These are phyloP conservation scores for Bruguiera sexangula DNA, from an alignment of 345 rosid genomes.

Conservation along the genomic window DNA sequence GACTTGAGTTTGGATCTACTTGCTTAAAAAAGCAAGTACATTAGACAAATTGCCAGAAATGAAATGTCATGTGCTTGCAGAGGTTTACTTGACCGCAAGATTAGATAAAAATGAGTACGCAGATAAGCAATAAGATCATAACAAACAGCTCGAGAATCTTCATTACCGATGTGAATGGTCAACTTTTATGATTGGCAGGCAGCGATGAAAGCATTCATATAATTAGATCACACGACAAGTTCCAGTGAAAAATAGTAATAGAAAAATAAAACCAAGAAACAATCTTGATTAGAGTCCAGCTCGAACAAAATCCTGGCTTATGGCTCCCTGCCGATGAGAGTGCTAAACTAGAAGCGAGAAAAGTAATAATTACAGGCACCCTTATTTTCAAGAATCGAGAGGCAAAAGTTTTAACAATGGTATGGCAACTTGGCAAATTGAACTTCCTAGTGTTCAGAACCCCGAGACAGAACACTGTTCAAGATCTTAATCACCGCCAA, in stretches of 20 bases:
- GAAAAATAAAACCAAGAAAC: constrained; percentile 5
- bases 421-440: not conserved
- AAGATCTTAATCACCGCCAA: not conserved
- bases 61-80: not conserved
- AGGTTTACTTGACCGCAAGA: constrained; percentile 1
- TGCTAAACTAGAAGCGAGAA: not conserved
- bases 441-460: not conserved
- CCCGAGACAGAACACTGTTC: not conserved
- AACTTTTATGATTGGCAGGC: not conserved
- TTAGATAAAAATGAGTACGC: not conserved
- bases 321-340: constrained; percentile 32
- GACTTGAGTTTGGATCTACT: constrained; percentile 1
- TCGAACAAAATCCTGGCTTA: constrained; percentile 27
- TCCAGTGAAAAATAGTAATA: constrained; percentile 2
- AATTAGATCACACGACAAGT: constrained; percentile 28
- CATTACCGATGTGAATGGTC: constrained; percentile 15
- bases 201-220: not conserved
- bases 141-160: constrained; percentile 13
- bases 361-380: not conserved
- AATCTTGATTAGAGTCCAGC: constrained; percentile 14
- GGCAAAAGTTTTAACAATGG: not conserved
- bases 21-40: constrained; percentile 5
- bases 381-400: constrained; percentile 3
- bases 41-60: not conserved
- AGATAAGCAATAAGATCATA: constrained; percentile 3